Conservation (phyloP, 2,329 filamentous ascomycete genomes). For the Ceratocystiopsis minuta region DNA sequence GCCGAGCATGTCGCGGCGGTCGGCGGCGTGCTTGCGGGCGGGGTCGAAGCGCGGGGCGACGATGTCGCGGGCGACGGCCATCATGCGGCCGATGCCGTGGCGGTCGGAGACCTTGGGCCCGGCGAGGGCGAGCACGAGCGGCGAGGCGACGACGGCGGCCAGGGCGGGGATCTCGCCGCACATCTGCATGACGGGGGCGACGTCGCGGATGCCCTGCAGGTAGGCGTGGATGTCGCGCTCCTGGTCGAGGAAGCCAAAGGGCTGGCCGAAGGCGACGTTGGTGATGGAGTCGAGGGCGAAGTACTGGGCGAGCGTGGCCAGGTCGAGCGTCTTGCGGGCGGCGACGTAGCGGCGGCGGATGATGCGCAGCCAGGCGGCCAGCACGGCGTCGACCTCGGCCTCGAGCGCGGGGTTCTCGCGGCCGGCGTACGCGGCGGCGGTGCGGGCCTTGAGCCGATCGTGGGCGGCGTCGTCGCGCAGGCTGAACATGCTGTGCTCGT, state of each 20-base stretch:
- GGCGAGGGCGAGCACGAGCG: constrained; percentile 17
- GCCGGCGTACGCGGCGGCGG: constrained; percentile 13
- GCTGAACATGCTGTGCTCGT: constrained; percentile 29
- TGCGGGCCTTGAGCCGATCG: constrained; percentile 14
- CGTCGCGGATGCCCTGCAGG: constrained; percentile 20
- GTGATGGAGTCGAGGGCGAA: constrained; percentile 34
- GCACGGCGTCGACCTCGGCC: constrained; percentile 10
- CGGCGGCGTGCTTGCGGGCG: neutral
- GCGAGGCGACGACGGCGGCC: constrained; percentile 8
- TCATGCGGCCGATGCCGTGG: constrained; percentile 12
- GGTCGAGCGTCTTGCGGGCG: constrained; percentile 19
- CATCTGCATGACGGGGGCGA: constrained; percentile 21
- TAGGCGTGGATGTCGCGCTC: constrained; percentile 27
- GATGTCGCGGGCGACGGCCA: constrained; percentile 12
- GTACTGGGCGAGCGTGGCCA: constrained; percentile 25
- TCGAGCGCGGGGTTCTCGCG: constrained; percentile 14
- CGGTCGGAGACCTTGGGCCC: constrained; percentile 14
- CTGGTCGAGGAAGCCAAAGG: constrained; percentile 24
- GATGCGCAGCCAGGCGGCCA: constrained; percentile 7
- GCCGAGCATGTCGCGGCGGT: constrained; percentile 11
- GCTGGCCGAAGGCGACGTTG: constrained; percentile 25
- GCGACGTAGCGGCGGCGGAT: constrained; percentile 9
- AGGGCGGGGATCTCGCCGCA: constrained; percentile 21
- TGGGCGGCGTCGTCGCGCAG: constrained; percentile 14
- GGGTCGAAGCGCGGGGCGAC: constrained; percentile 5